Base-by-base conservation (phyloP, 2,329 filamentous ascomycete genomes). In the Byssoonygena ceratinophila region DNA sequence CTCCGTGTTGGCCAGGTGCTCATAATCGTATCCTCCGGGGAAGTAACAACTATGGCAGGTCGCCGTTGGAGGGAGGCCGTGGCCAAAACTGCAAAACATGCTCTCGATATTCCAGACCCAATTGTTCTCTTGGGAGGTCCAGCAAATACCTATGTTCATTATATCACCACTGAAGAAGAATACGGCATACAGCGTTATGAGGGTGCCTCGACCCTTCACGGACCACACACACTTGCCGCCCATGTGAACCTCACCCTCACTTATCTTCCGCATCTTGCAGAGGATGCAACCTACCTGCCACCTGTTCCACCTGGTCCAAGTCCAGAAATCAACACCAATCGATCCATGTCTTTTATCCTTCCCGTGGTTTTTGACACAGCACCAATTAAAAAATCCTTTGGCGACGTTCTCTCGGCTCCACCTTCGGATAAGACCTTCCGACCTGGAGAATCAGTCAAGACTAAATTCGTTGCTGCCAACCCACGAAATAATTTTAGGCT, bases 11-110 rank as follows among this genome's bases (percentile, higher is more conserved):
- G 91, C 0, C 86, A 92, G 62, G 71, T 96, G 5, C 74, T 94
- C 53, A 84, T 96, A 56, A 82, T 96, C 56, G 80, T 95, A 25
- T 85, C 84, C 29, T 85, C 90, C 0, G 88, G 88, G 27, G 91
- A 96, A 68, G 88, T 86, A 0, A 92, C 86, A 0, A 96, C 90
- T 3, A 97, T 96, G 91, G 80, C 87, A 1, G 90, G 90, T 0
- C 79, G 90, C 20, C 80, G 91, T 23, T 96, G 91, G 90, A 86
- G 84, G 63, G 76, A 80, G 29, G 83, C 86, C 0, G 76, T 94
- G 14, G 67, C 73, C 1, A 70, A 74, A 16, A 74, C 75, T n/a
- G 76, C 79, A 6, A 68, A 71, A 0, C 74, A 78, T 8, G 61
- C 75, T 1, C 66, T 76, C 4, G 69, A 74, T 0, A 74, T 82